Evolutionary conservation across 768 basidiomycete genomes (phyloP), one percentile per base, ranked within the genome.

Genomic region (Glaciozyma antarctica): DNA sequence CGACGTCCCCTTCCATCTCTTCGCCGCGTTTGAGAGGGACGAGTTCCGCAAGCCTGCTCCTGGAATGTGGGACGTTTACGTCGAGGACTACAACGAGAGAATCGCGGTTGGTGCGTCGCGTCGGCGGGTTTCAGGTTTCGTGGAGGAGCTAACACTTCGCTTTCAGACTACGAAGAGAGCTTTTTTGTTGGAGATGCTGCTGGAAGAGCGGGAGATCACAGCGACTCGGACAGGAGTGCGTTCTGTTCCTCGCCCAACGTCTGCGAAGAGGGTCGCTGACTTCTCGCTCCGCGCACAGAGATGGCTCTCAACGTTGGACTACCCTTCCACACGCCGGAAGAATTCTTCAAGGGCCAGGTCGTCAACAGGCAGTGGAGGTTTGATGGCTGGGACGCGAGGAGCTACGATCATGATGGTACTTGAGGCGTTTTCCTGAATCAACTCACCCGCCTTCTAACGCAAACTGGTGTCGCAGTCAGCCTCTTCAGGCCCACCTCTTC

Each of bases 51-150:
- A 80, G 71, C 78, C 78, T 4, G 67, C 71, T n/a, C 73, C 73
- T 12, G 79, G 77, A 22, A 77, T 80, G 74, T 80, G 72, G 65
- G 75, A 78, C 28, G 48, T 53, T 0, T 69, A 73, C 17, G 70
- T 76, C 32, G 60, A 63, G 12, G 38, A 67, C 1, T 59, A 74
- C 54, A 75, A 81, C 64, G 81, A 83, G 43, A 81, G 82, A 16
- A 76, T 86, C 9, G 75, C 79, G 21, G 87, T 94, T 72, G 87
- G 90, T 87, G 59, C 12, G 81, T 68, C 21, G 9, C 9, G 13
- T 13, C 51, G 8, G 47, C 9, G 5, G 21, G 3, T 41, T 19
- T 47, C 1, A 28, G 17, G 7, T 3, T 21, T 7, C 19, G 5
- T 38, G 2, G 34, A 8, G 28, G 21, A 12, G 5, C 53, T 5